These are phyloP conservation scores for Populus nigra DNA, from an alignment of 345 rosid genomes.

Conservation along the genomic window DNA sequence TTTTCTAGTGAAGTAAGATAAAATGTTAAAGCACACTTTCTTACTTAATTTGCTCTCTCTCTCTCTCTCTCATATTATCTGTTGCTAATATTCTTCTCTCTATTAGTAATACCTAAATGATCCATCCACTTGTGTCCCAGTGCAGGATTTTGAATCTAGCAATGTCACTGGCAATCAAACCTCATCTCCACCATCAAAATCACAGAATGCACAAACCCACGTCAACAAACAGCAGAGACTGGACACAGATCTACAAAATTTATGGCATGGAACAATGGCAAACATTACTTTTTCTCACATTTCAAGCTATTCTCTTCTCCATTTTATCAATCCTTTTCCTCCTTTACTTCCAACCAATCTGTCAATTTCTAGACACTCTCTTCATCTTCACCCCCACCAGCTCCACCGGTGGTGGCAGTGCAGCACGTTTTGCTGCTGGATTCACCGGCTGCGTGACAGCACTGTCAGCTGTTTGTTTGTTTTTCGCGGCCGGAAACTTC, in stretches of 20 bases:
- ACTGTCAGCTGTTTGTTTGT: slow-evolving; percentile 65
- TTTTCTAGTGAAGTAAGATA: background rate
- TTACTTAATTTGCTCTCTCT: background rate
- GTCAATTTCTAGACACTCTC: slow-evolving; percentile 42
- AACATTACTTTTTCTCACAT: slow-evolving; percentile 58
- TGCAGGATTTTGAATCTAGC: background rate
- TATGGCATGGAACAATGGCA: slow-evolving; percentile 95
- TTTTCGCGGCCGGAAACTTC: slow-evolving; percentile 77
- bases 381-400: slow-evolving; percentile 27
- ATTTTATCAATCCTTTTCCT: slow-evolving; percentile 58
- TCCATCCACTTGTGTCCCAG: background rate
- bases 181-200: slow-evolving; percentile 12
- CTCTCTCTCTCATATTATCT: background rate
- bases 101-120: background rate
- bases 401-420: slow-evolving; percentile 23
- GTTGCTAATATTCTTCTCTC: background rate
- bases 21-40: background rate
- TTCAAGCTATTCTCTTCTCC: slow-evolving; percentile 72
- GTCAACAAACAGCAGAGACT: slow-evolving; percentile 44
- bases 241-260: slow-evolving; percentile 91
- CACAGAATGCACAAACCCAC: slow-evolving; percentile 20
- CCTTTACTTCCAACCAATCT: slow-evolving; percentile 61
- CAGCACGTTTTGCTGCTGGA: slow-evolving; percentile 73
- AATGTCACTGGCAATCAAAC: slow-evolving; percentile 23
- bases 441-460: slow-evolving; percentile 71